Percentiles rank a stretch among this genome's conserved stretches.
These are phyloP conservation scores for Oryza rufipogon DNA, from an alignment of 176 grass and related monocot species.

Conservation along the genomic window DNA sequence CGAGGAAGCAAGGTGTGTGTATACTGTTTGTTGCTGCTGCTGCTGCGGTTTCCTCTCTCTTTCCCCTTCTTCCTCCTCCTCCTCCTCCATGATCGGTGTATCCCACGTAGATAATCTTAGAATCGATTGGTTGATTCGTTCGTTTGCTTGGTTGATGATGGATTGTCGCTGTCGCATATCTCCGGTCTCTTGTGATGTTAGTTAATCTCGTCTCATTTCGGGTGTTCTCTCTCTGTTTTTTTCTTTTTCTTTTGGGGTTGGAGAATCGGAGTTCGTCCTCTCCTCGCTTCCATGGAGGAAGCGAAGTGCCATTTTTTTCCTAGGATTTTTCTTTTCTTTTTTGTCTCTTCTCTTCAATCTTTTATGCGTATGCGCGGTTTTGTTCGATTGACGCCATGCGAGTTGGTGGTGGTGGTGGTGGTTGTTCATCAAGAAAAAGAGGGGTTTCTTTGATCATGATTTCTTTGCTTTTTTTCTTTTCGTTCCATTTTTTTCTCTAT, in stretches of 20 bases:
- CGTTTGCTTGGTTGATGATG: background rate
- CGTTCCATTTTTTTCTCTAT: background rate
- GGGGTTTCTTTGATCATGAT: background rate
- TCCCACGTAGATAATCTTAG: background rate
- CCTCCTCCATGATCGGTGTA: background rate
- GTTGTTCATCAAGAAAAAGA: background rate
- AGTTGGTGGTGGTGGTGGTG: background rate
- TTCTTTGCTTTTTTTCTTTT: background rate
- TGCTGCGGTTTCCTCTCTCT: background rate
- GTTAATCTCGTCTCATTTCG: background rate
- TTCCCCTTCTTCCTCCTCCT: too few relatives aligned
- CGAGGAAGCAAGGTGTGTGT: constrained; percentile 50
- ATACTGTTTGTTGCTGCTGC: background rate
- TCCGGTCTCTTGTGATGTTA: background rate
- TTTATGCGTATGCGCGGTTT: background rate
- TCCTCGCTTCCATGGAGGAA: background rate
- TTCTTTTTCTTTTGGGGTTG: background rate
- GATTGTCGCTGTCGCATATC: background rate
- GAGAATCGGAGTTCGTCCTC: background rate
- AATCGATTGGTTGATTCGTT: too few relatives aligned
- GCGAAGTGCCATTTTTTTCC: background rate
- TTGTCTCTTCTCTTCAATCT: too few relatives aligned
- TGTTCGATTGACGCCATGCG: background rate
- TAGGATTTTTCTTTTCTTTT: too few relatives aligned
- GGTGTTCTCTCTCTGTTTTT: background rate